Conservation (phyloP, 2,329 filamentous ascomycete species). For the Aureobasidium pullulans region DNA sequence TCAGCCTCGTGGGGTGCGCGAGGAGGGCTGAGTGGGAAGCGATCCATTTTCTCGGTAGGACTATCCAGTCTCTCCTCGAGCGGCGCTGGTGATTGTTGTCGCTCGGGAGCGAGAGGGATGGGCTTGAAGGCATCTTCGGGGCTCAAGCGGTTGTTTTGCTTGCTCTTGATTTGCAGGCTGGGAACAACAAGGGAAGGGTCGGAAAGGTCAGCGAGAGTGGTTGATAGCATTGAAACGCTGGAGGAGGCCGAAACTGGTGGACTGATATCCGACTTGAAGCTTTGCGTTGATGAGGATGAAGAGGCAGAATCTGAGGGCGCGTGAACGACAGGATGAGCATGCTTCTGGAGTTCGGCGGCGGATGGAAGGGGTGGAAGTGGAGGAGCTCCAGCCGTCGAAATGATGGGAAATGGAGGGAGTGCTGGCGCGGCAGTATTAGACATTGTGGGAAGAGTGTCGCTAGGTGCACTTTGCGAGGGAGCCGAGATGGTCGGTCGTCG, state of each 20-base stretch:
- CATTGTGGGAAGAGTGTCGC: background rate
- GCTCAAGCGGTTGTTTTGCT: conserved; percentile 1
- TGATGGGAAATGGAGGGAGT: conserved; percentile 15
- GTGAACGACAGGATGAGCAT: conserved; percentile 5
- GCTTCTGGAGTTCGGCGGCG: conserved; percentile 1
- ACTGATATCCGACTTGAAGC: conserved; percentile 24
- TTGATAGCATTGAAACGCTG: conserved; percentile 19
- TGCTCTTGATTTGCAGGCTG: conserved; percentile 9
- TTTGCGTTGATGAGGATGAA: conserved; percentile 15
- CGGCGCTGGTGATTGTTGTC: background rate
- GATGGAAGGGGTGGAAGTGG: conserved; percentile 19
- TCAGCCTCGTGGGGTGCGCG: background rate
- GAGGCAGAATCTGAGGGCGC: conserved; percentile 14
- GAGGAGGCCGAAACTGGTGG: conserved; percentile 26
- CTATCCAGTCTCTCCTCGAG: background rate
- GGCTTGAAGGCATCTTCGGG: conserved; percentile 9
- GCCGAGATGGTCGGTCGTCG: conserved; percentile 12
- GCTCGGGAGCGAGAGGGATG: background rate
- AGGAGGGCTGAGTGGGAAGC: background rate
- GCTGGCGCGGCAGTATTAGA: conserved; percentile 20
- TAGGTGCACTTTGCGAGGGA: conserved; percentile 1
- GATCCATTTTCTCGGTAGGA: background rate
- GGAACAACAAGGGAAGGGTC: conserved; percentile 6
- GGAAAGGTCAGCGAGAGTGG: background rate
- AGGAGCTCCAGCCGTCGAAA: conserved; percentile 18